A percentile compares a stretch with the other conserved stretches of the same genome.
Evolutionary conservation across 176 grass and related monocot genomes (phyloP).

Genomic region (Chrysopogon serrulatus): DNA sequence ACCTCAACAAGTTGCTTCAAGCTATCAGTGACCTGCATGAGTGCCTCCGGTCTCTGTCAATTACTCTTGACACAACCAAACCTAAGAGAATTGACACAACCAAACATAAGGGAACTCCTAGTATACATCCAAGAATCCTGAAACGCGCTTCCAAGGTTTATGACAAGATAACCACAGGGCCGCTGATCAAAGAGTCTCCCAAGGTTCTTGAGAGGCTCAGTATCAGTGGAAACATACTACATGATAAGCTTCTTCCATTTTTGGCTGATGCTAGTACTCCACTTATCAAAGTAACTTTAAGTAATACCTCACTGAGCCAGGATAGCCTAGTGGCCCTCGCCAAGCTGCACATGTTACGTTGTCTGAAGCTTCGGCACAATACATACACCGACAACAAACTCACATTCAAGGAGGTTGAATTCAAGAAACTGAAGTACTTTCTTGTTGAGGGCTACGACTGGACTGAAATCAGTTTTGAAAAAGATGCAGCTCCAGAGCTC

Average conservation of each 20-base stretch:
- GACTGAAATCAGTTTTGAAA: background rate
- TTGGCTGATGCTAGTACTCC: background rate
- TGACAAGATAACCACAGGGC: rapidly evolving
- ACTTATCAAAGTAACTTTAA: conserved; percentile 31
- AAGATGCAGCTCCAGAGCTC: background rate
- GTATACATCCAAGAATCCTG: too few relatives aligned
- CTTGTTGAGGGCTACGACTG: background rate
- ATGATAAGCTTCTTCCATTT: background rate
- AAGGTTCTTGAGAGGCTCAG: conserved; percentile 20
- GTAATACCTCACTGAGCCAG: background rate
- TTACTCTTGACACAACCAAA: background rate
- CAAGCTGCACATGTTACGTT: background rate
- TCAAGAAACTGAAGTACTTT: background rate
- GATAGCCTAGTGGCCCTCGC: background rate
- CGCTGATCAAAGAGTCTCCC: background rate
- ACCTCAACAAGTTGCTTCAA: background rate
- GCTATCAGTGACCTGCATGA: background rate
- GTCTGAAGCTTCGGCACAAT: background rate
- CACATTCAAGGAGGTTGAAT: background rate
- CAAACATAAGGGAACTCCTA: too few relatives aligned
- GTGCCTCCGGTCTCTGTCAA: background rate
- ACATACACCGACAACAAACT: background rate
- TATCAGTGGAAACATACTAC: background rate
- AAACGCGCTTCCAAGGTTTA: background rate
- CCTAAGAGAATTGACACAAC: background rate